phyloP scores from a whole-genome alignment of 1,284 basidiomycete genomes.

The Irpex sp. region DNA sequence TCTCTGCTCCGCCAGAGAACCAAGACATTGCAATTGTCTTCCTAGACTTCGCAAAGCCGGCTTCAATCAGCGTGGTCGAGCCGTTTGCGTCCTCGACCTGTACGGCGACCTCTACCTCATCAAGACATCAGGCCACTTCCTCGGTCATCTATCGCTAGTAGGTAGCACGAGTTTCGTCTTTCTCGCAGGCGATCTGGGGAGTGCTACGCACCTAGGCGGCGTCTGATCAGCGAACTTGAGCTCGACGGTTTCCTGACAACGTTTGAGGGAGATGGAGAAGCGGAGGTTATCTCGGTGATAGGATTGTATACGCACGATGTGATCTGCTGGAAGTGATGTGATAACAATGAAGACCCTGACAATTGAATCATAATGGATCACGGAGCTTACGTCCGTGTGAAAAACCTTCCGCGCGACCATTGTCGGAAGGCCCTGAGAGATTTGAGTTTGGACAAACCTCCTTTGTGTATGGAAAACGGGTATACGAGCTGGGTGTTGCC shows the following conservation, averaged over 20 bases:
- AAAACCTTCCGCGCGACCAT: not conserved
- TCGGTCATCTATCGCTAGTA: constrained; percentile 2
- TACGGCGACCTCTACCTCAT: constrained; percentile 11
- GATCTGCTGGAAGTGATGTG: not conserved
- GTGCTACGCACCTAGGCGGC: no score
- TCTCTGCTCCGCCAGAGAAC: no score
- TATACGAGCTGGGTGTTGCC: no score
- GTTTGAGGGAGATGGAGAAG: no score
- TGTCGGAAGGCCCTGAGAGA: not conserved
- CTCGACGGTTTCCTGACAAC: no score
- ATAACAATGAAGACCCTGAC: no score
- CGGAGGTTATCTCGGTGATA: not conserved
- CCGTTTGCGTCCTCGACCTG: constrained; percentile 10
- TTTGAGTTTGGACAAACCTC: not conserved
- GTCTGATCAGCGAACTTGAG: no score
- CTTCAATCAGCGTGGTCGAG: not conserved
- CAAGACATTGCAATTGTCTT: no score
- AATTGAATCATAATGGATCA: not conserved
- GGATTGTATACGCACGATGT: not conserved
- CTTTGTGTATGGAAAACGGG: no score
- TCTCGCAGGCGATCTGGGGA: constrained; percentile 9
- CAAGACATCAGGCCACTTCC: constrained; percentile 10
- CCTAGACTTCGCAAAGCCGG: no score
- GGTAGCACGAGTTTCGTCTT: constrained; percentile 10
- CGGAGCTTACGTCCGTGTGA: not conserved